Evolutionary conservation across 768 basidiomycete genomes (phyloP).

Genomic region (Crepidotus variabilis): DNA sequence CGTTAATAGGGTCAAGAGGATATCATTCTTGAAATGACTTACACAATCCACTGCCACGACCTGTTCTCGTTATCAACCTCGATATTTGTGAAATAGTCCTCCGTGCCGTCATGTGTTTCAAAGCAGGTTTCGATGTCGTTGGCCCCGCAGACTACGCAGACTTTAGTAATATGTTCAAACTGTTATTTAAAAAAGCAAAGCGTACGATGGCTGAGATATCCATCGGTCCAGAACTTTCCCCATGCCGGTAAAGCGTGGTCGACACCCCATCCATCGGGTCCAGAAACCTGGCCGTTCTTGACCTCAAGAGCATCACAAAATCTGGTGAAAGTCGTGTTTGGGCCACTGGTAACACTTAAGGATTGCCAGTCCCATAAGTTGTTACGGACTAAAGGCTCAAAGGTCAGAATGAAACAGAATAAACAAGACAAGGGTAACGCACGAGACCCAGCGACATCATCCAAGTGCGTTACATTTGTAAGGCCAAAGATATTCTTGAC

Average conservation of each 20-base stretch:
- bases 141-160: slow-evolving; percentile 46
- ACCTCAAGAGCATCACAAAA: slow-evolving; percentile 72
- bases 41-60: slow-evolving; percentile 76
- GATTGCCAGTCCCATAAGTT: slow-evolving; percentile 69
- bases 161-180: not conserved
- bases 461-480: slow-evolving; percentile 50
- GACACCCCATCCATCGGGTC: slow-evolving; percentile 56
- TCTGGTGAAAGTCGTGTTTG: slow-evolving; percentile 43
- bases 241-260: slow-evolving; percentile 57
- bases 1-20: not conserved
- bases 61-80: slow-evolving; percentile 50
- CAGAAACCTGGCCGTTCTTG: slow-evolving; percentile 48
- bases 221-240: slow-evolving; percentile 52
- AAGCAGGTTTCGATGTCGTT: slow-evolving; percentile 42
- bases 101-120: slow-evolving; percentile 37
- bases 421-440: slow-evolving; percentile 12
- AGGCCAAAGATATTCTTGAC: slow-evolving; percentile 62
- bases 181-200: slow-evolving; percentile 2
- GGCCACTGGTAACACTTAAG: slow-evolving; percentile 48
- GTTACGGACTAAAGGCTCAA: slow-evolving; percentile 39
- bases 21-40: slow-evolving; percentile 13
- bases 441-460: slow-evolving; percentile 65
- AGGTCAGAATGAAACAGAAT: not conserved
- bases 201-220: slow-evolving; percentile 46
- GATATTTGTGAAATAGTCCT: slow-evolving; percentile 49